Base-by-base conservation (phyloP, 108 stramenopile species). In the Conticribra guillardii region DNA sequence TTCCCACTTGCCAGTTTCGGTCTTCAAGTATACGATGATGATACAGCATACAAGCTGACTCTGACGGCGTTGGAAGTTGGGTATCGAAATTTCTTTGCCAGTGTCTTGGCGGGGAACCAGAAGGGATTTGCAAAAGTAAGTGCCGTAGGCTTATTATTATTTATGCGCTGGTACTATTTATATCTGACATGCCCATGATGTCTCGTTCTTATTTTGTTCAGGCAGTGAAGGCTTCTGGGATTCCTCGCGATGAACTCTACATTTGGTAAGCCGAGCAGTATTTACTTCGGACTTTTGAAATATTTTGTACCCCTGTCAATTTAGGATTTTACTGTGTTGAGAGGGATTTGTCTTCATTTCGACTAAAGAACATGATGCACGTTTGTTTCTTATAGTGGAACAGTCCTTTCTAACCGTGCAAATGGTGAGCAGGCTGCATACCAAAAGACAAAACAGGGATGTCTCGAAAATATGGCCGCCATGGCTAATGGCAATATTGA, bases 81-180 rank as follows among this genome's bases (percentile, higher is more conserved):
- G 24, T 90, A 90, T 63, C 83, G 89, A 28, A 90, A 90, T 58
- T 89, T 90, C 61, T 91, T 91, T 69, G 89, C 89, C 3, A 76
- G 73, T 65, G 87, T 91, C 46, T 62, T 91, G 33, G 87, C 89
- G 2, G 85, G 89, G 14, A 91, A 91, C 66, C 89, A 91, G 76
- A 83, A 66, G 56, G 89, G 89, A 52, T 88, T 88, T 74, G 87
- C 85, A 0, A 79, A 70, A 29, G 72, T 73, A 32, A 64, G 27
- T 55, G 1, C 18, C 24, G 4, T 17, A 59, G 22, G 21, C 16
- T 34, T 17, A 44, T 27, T 49, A 1, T 49, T 11, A 32, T 50
- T 5, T 50, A 0, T 44, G n/a, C 27, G 19, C 34, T 15, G 8
- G 17, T 15, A 31, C 19, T 17, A 2, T 1, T 53, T 4, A 21